phyloP scores from a whole-genome alignment of 2,329 filamentous ascomycete genomes.

The Trichophyton verrucosum region DNA sequence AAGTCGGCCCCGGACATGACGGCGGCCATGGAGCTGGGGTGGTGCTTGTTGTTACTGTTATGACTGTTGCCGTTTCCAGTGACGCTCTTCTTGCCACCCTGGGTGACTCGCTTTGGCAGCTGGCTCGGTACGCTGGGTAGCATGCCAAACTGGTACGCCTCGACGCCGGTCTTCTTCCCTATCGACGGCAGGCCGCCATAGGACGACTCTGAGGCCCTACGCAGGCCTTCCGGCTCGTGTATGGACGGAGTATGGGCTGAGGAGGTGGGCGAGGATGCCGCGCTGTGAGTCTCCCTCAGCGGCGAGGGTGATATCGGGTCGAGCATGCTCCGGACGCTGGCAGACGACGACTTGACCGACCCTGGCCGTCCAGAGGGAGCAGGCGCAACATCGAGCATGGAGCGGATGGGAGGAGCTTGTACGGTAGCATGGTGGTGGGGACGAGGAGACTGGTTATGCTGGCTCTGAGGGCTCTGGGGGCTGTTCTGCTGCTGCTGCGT shows the following conservation, averaged over 20 bases:
- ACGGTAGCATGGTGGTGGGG: slow-evolving; percentile 42
- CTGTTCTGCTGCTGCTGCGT: not conserved
- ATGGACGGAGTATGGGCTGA: slow-evolving; percentile 20
- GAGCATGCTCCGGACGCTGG: slow-evolving; percentile 25
- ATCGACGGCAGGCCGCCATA: slow-evolving; percentile 15
- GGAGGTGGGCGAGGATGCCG: slow-evolving; percentile 21
- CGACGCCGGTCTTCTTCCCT: slow-evolving; percentile 17
- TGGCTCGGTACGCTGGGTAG: slow-evolving; percentile 33
- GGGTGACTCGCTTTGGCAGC: slow-evolving; percentile 31
- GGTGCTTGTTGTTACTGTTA: slow-evolving; percentile 11
- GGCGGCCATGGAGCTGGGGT: slow-evolving; percentile 36
- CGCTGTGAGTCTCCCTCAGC: slow-evolving; percentile 23
- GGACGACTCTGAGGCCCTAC: slow-evolving; percentile 24
- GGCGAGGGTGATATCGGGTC: slow-evolving; percentile 24
- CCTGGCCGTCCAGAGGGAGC: slow-evolving; percentile 24
- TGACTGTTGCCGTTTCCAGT: slow-evolving; percentile 11
- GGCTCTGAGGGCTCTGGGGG: slow-evolving; percentile 18
- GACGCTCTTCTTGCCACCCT: slow-evolving; percentile 26
- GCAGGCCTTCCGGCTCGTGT: slow-evolving; percentile 25
- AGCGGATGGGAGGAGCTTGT: slow-evolving; percentile 55
- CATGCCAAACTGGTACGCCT: slow-evolving; percentile 35
- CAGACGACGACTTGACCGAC: slow-evolving; percentile 20
- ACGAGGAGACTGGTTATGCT: slow-evolving; percentile 29
- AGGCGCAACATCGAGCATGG: slow-evolving; percentile 51
- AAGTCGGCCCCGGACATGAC: slow-evolving; percentile 32